These are phyloP conservation scores for Aspergillus avenaceus DNA, from an alignment of 495 filamentous ascomycete species.

Conservation along the genomic window DNA sequence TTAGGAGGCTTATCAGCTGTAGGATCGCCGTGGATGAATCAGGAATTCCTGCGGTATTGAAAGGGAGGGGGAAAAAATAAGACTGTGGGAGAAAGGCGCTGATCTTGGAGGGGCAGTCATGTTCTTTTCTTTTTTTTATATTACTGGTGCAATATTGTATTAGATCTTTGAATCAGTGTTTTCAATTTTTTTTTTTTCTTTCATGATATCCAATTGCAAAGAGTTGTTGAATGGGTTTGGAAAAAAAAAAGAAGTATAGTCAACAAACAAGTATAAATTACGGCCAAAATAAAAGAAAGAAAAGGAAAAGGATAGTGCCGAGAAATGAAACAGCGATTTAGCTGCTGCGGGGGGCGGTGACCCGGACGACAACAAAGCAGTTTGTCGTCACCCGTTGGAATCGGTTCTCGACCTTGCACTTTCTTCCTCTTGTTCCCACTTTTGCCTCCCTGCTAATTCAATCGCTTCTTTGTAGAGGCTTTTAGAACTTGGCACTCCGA, in stretches of 20 bases:
- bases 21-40: background rate
- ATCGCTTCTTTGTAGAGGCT: background rate
- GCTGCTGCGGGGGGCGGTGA: conserved; percentile 21
- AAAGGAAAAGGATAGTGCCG: too few species aligned
- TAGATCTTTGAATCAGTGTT: background rate
- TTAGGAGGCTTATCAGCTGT: conserved; percentile 32
- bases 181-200: too few species aligned
- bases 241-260: too few species aligned
- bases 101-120: too few species aligned
- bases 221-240: too few species aligned
- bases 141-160: background rate
- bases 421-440: background rate
- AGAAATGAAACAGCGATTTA: background rate
- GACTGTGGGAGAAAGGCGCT: background rate
- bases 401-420: background rate
- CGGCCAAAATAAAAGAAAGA: too few species aligned
- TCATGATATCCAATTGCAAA: background rate
- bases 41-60: background rate
- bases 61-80: background rate
- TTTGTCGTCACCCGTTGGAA: conserved; percentile 11
- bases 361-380: conserved; percentile 26
- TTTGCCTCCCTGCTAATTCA: background rate
- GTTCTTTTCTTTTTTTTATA: background rate
- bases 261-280: too few species aligned
- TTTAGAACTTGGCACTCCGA: background rate